Conservation (phyloP, 352 stramenopile species). For the Phytophthora hybrid region DNA sequence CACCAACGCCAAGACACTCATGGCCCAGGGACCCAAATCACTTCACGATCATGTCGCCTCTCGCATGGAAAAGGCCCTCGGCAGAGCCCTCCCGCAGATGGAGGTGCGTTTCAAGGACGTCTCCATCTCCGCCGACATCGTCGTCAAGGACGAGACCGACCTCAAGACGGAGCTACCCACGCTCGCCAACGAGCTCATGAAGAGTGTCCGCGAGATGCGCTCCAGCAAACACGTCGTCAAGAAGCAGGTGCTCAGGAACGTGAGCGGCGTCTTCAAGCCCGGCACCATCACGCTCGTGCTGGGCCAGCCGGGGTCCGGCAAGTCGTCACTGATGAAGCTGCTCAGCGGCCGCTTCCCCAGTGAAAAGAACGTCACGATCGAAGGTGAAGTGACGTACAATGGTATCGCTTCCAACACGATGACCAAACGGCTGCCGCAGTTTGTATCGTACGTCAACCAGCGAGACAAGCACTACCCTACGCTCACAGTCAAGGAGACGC, state of each 20-base stretch:
- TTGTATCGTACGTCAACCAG: background rate
- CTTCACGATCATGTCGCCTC: conserved; percentile 25
- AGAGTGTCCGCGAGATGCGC: background rate
- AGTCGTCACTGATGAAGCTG: conserved; percentile 23
- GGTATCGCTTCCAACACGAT: background rate
- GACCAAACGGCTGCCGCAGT: background rate
- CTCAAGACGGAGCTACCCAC: conserved; percentile 38
- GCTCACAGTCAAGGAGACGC: background rate
- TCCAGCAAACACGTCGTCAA: conserved; percentile 24
- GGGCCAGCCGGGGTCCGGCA: conserved; percentile 18
- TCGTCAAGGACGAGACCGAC: conserved; percentile 15
- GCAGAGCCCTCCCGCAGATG: conserved; percentile 34
- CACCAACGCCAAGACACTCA: conserved; percentile 20
- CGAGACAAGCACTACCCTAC: background rate
- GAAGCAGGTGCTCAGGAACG: conserved; percentile 30
- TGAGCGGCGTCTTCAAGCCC: conserved; percentile 21
- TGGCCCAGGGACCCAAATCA: conserved; percentile 9
- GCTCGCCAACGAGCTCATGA: conserved; percentile 29
- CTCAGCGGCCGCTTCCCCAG: conserved; percentile 28
- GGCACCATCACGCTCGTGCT: conserved; percentile 21
- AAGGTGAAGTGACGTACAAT: conserved; percentile 40
- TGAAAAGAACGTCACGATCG: conserved; percentile 27
- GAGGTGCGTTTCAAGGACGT: conserved; percentile 39
- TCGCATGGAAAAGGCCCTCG: conserved; percentile 32
- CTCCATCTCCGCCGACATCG: conserved; percentile 19